A percentile compares a stretch with the other conserved stretches of the same genome.
These are phyloP conservation scores for Candida ovalis DNA, from an alignment of 805 yeast species.

Conservation along the genomic window DNA sequence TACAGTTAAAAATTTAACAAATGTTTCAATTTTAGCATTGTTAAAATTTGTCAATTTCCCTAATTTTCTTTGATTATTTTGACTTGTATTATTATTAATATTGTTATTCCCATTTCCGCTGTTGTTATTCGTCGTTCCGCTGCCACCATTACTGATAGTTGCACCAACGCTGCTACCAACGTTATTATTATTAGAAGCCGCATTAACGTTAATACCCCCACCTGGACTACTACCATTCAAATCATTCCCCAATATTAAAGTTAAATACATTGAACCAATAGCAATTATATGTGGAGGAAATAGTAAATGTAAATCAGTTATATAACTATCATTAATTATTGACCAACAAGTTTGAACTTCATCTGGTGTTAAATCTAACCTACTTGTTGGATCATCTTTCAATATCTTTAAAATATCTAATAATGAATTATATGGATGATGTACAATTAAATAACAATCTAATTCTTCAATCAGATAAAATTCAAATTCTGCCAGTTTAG, in stretches of 20 bases:
- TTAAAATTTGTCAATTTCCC: neutral
- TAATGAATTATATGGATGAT: slow-evolving; percentile 70
- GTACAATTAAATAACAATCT: slow-evolving; percentile 64
- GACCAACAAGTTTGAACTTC: slow-evolving; percentile 90
- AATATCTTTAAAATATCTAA: slow-evolving; percentile 45
- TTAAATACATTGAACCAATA: slow-evolving; percentile 72
- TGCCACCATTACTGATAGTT: neutral
- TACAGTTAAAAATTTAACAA: slow-evolving; percentile 65
- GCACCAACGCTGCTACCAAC: neutral
- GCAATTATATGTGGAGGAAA: slow-evolving; percentile 91
- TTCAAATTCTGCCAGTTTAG: slow-evolving; percentile 92
- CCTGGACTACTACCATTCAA: slow-evolving; percentile 15
- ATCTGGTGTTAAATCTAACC: slow-evolving; percentile 42
- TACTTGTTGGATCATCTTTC: slow-evolving; percentile 28
- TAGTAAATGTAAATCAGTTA: slow-evolving; percentile 78
- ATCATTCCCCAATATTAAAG: slow-evolving; percentile 54
- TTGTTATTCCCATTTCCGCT: neutral
- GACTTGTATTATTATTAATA: too few relatives aligned
- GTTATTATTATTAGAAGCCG: too few relatives aligned
- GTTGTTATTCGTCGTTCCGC: neutral
- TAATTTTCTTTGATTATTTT: neutral
- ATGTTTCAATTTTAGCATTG: slow-evolving; percentile 45
- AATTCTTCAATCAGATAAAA: slow-evolving; percentile 89
- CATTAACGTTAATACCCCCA: too few relatives aligned
- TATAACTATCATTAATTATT: slow-evolving; percentile 80